Base-by-base conservation (phyloP, 2,329 filamentous ascomycete genomes). In the Madurella fahalii region DNA sequence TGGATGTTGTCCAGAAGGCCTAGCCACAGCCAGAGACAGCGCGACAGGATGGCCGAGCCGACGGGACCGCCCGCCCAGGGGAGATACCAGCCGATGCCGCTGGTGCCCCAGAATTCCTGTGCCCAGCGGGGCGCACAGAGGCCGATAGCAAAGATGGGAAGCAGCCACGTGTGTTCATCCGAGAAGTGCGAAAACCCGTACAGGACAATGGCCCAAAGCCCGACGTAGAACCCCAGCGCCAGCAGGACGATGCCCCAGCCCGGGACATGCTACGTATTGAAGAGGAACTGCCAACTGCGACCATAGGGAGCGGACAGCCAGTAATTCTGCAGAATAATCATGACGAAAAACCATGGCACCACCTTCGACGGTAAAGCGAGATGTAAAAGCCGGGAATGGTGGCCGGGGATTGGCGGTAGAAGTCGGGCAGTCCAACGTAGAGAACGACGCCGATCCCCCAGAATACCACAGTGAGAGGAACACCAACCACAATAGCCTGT, bases 111-210 rank as follows among this genome's bases (percentile, higher is more conserved):
- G 65, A 84, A 81, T 65, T 86, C 85, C 66, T 87, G 84, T 9
- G 78, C 79, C 83, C 84, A 87, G 56, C 84, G 75, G 1, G 84
- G 84, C 3, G 83, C 83, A 42, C 80, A 82, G 12, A 87, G 77
- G 13, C 83, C 84, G 56, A 86, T 82, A 44, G 84, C 83, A 59
- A 87, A 85, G 53, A 87, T 79, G 12, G 84, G 84, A 4, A 87
- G 70, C 60, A 86, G 79, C 84, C 84, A 87, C 48, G 77, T 81
- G 66, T 87, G 84, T 15, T 76, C 76, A 59, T 78, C 79, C 15
- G 79, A 81, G n/a, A 85, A 73, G 48, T 72, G 68, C 9, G 74
- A 76, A 60, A 86, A 79, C 50, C 74, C 63, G 59, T 68, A 75
- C 37, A 84, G 74, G 20, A 83, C 63, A 30, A 66, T 65, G 31